Evolutionary conservation across 495 filamentous ascomycete species (phyloP), one percentile per base, ranked within the genome.

Genomic region (Lasiosphaeria ovina): DNA sequence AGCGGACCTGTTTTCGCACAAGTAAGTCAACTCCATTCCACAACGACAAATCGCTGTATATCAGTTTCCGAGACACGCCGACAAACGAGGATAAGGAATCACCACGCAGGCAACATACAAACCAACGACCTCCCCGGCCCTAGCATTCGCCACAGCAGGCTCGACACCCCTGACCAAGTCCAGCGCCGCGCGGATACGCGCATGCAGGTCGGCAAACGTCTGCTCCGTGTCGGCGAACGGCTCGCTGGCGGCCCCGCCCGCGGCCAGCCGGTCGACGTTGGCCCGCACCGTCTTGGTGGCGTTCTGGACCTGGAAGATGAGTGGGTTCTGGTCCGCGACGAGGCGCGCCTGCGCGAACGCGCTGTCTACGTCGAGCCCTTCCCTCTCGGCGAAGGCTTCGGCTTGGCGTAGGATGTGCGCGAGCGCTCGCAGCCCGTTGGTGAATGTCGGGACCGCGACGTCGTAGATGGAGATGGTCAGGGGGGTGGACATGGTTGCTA

Each of bases 251-350:
- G 71, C 62, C 35, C 74, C 70, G 24, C 24, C 24, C 24, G 24
- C 24, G 9, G 58, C 67, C 16, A 78, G 62, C 35, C 77, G 66
- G n/a, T 79, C 69, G 11, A 73, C 64, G 35, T 73, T 72, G 36
- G 76, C 77, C 49, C 68, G 70, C 58, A 70, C 62, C 24, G 72
- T 74, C 62, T 77, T 70, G 24, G 75, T 66, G 14, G 63, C 68
- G 33, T 45, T 61, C 34, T 59, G 45, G 40, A 84, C 59, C 58
- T 86, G 83, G 66, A 72, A 77, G 51, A 71, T 61, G 17, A 84
- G 63, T 24, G 77, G 69, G 50, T 71, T 70, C 82, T 83, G 83
- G 72, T 83, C 81, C 3, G 68, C 65, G 60, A 48, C 45, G 6
- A 80, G 67, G 2, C 70, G 67, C 16, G 67, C 51, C 0, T 53